Base-by-base conservation (phyloP, 2,329 filamentous ascomycete genomes). In the Penicillium sp. region DNA sequence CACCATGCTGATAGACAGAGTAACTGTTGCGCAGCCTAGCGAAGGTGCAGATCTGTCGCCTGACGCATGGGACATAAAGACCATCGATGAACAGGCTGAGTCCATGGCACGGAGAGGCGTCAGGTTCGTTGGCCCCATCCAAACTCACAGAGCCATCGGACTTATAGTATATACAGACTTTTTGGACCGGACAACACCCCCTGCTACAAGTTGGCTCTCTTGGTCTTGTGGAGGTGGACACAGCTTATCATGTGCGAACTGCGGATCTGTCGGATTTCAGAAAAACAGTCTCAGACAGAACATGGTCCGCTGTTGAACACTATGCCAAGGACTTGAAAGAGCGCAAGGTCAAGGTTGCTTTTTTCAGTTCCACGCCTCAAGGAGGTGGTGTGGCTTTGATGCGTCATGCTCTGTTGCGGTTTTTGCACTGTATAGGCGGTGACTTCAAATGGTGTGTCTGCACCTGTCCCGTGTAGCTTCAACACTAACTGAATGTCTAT, bases 371-470 rank as follows among this genome's bases (percentile, higher is more conserved):
- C 46, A 91, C 87, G 1, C 87, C 87, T 1, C 87, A 91, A 63
- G 87, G 88, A n/a, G 88, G 88, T 41, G 87, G 88, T 35, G 88
- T 92, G 8, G 87, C 87, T 4, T 74, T 91, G 41, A 92, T 92
- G 88, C 78, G 88, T 22, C 88, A 92, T 66, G 86, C 88, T 10
- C 70, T 92, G 27, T 80, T 91, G 39, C 80, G 88, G 44, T 87
- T 90, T 61, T 79, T 85, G 22, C 78, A 81, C 47, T 72, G 83
- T 3, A 64, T 88, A 37, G 84, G 80, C 1, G 81, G 89, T 1
- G 79, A 91, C 54, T 75, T 87, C 59, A 82, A 79, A 49, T 93
- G 88, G 88, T 91, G 79, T 71, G 80, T 64, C 13, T 16, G 16
- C 10, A 31, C 12, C 13, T 14, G 4, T 33, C 33, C 12, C 8